Evolutionary conservation across 495 filamentous ascomycete genomes (phyloP).

Genomic region (Xylaria grammica): DNA sequence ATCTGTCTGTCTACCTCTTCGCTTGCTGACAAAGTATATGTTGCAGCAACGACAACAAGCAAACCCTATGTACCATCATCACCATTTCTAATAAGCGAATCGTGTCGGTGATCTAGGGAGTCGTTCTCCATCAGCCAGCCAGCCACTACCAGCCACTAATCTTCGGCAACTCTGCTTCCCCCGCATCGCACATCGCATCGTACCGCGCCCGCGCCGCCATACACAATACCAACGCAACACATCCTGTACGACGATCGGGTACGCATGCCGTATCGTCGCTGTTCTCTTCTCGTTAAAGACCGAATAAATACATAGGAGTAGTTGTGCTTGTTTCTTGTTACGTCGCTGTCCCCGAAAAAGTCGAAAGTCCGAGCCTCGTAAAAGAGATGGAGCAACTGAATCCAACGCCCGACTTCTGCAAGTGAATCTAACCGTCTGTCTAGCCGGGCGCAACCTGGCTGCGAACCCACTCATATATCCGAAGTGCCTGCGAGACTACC

Average conservation of each 20-base stretch:
- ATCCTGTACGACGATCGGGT: constrained; percentile 7
- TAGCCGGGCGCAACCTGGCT: constrained; percentile 9
- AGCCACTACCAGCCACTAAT: background rate
- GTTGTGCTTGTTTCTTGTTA: background rate
- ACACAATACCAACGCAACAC: background rate
- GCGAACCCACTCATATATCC: constrained; percentile 2
- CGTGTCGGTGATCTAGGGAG: background rate
- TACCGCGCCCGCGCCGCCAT: background rate
- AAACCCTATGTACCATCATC: background rate
- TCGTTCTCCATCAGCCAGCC: no score
- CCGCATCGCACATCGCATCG: constrained; percentile 15
- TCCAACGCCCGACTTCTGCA: constrained; percentile 16
- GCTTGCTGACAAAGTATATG: constrained; percentile 16
- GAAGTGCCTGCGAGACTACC: background rate
- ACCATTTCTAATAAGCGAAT: constrained; percentile 14
- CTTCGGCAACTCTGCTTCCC: constrained; percentile 11
- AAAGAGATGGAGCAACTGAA: constrained; percentile 22
- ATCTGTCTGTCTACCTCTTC: no score
- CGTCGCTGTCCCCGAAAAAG: background rate
- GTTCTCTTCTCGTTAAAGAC: background rate
- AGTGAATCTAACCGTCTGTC: constrained; percentile 4
- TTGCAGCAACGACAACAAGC: background rate
- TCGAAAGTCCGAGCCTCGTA: background rate
- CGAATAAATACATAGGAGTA: background rate
- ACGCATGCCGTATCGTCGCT: background rate